Conservation (phyloP, 768 basidiomycete genomes). For the Lyophyllum atratum region DNA sequence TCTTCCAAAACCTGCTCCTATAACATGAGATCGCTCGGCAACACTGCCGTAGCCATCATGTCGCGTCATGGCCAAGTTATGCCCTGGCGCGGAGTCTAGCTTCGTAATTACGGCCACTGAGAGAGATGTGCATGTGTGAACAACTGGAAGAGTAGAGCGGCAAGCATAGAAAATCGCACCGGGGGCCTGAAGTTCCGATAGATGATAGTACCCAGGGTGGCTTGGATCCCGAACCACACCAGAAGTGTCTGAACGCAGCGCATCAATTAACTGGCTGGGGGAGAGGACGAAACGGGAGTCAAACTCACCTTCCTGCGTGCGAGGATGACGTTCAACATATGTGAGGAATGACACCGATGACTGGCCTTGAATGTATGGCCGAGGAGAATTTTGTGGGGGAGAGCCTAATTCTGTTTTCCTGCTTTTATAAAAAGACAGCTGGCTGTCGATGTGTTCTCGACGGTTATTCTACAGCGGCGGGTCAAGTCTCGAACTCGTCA, state of each 20-base stretch:
- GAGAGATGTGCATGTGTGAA: background rate
- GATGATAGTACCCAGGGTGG: constrained; percentile 28
- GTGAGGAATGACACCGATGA: background rate
- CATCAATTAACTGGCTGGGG: background rate
- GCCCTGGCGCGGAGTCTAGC: constrained; percentile 3
- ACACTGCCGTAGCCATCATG: too few species aligned
- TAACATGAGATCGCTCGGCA: too few species aligned
- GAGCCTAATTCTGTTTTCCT: background rate
- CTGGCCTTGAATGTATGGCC: background rate
- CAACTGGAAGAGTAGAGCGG: too few species aligned
- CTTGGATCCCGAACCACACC: constrained; percentile 35
- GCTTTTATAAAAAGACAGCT: background rate
- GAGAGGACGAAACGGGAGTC: background rate
- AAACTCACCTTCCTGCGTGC: constrained; percentile 28
- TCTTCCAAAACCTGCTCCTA: too few species aligned
- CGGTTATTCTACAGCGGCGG: background rate
- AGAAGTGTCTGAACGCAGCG: constrained; percentile 29
- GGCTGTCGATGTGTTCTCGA: background rate
- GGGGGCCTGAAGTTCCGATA: constrained; percentile 29
- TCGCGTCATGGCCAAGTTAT: background rate
- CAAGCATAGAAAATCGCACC: constrained; percentile 13
- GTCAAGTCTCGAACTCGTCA: background rate
- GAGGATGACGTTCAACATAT: constrained; percentile 22
- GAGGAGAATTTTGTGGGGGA: background rate
- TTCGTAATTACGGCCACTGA: constrained; percentile 10